Conservation (phyloP, 1,284 basidiomycete species). For the Boletus nobilissimus region DNA sequence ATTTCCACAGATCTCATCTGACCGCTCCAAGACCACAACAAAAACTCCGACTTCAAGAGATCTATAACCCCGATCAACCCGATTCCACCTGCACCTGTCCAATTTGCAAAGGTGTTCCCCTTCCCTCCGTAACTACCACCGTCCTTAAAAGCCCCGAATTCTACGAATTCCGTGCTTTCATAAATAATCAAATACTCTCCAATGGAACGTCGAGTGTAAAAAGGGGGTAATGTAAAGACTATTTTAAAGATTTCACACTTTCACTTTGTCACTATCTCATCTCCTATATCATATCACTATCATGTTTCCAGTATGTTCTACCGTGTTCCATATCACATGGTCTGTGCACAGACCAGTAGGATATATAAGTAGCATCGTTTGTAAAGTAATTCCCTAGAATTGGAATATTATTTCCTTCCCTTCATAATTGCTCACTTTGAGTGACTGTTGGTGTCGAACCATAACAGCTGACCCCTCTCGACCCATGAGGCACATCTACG, state of each 20-base stretch:
- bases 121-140: background rate
- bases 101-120: background rate
- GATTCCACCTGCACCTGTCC: background rate
- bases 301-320: too few species aligned
- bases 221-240: background rate
- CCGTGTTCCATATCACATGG: too few species aligned
- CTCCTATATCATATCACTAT: too few species aligned
- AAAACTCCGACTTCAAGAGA: background rate
- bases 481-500: constrained; percentile 65
- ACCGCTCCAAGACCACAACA: background rate
- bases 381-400: too few species aligned
- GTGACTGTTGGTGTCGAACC: too few species aligned
- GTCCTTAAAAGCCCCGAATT: background rate
- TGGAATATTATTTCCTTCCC: too few species aligned
- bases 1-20: background rate
- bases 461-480: constrained; percentile 43
- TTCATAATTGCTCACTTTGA: too few species aligned
- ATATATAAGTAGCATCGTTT: too few species aligned
- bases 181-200: background rate
- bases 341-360: too few species aligned
- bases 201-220: background rate
- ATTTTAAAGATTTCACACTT: background rate
- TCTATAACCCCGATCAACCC: background rate
- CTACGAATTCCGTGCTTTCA: background rate
- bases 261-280: too few species aligned